phyloP scores from a whole-genome alignment of 2,329 filamentous ascomycete species.

The Pseudocercospora cruenta region DNA sequence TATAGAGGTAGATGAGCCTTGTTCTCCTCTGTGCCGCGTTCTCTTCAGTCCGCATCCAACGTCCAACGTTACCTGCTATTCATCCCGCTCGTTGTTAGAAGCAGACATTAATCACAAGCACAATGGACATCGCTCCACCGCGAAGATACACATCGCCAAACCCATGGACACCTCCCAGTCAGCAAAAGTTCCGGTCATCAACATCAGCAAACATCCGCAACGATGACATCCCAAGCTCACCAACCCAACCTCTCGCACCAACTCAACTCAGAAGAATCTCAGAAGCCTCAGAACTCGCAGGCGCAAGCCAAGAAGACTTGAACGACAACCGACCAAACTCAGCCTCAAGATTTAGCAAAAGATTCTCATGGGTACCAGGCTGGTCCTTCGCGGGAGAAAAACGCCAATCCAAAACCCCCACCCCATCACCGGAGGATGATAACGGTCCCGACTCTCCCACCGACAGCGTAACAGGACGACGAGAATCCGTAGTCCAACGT shows the following conservation, averaged over 20 bases:
- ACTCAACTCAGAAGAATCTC: neutral
- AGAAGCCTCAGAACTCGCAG: neutral
- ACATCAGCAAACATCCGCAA: neutral
- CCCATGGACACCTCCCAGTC: neutral
- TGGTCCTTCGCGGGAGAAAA: constrained; percentile 14
- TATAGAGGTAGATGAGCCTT: neutral
- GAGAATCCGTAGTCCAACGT: constrained; percentile 1
- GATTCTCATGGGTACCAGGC: constrained; percentile 19
- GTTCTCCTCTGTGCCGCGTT: constrained; percentile 4
- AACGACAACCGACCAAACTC: neutral
- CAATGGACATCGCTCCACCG: neutral
- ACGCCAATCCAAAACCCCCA: neutral
- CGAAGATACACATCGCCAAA: constrained; percentile 1
- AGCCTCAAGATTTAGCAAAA: constrained; percentile 7
- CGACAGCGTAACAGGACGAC: neutral
- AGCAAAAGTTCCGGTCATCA: neutral
- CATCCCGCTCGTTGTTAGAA: neutral
- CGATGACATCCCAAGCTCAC: neutral
- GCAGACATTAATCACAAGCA: neutral
- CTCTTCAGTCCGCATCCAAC: neutral
- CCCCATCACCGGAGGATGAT: neutral
- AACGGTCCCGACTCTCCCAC: neutral
- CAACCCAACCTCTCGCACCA: neutral
- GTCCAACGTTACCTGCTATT: neutral
- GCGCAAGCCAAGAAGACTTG: neutral